Conservation (phyloP, 2,329 filamentous ascomycete species). For the Tolypocladium amazonense region DNA sequence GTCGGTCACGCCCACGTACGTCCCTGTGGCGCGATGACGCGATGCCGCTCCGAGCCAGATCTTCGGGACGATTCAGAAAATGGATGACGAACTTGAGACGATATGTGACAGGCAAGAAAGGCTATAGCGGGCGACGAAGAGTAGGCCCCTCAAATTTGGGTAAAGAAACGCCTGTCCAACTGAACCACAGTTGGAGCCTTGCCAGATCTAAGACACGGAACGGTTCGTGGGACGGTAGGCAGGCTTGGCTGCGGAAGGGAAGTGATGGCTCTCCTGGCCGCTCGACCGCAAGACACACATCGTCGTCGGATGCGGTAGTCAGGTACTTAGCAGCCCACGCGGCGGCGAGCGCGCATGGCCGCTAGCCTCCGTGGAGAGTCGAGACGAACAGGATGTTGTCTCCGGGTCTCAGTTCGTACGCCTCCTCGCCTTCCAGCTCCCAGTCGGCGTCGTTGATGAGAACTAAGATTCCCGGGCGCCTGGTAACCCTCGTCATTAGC, state of each 20-base stretch:
- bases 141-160: neutral
- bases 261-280: neutral
- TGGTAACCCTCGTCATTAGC: conserved; percentile 29
- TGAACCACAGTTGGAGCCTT: neutral
- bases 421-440: conserved; percentile 92
- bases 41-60: neutral
- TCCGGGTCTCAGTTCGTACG: conserved; percentile 68
- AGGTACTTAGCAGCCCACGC: neutral
- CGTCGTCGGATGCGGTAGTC: neutral
- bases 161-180: neutral
- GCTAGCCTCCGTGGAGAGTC: conserved; percentile 82
- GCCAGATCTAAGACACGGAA: neutral
- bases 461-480: conserved; percentile 88
- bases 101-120: neutral
- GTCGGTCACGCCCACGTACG: neutral
- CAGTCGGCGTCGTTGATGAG: conserved; percentile 97
- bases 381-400: conserved; percentile 96
- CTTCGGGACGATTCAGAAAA: neutral
- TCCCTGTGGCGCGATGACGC: neutral
- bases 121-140: neutral
- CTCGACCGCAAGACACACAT: neutral
- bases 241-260: neutral
- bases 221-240: neutral
- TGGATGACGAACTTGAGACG: neutral
- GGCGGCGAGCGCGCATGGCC: neutral